phyloP scores from a whole-genome alignment of 768 basidiomycete species.

The Suillus bovinus region DNA sequence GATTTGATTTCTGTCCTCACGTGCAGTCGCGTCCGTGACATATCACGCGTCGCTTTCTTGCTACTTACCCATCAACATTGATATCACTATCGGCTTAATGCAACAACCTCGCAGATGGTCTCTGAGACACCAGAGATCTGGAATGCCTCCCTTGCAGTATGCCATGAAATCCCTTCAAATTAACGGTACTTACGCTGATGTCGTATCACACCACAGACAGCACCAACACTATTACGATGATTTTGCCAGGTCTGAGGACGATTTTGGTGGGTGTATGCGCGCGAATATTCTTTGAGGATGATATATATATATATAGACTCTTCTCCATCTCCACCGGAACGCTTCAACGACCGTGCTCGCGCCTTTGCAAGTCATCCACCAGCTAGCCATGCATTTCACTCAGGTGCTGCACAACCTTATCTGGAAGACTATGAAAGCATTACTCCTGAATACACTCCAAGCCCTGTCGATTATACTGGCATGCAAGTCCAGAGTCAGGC shows the following conservation, averaged over 20 bases:
- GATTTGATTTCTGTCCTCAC: slow-evolving; percentile 14
- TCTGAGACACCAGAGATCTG: neutral
- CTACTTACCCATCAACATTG: neutral
- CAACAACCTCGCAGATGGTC: neutral
- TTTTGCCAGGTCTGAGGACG: slow-evolving; percentile 11
- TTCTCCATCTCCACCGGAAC: slow-evolving; percentile 38
- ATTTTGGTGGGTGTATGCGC: slow-evolving; percentile 30
- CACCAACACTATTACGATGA: slow-evolving; percentile 9
- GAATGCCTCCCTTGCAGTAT: neutral
- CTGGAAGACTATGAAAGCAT: neutral
- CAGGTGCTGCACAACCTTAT: neutral
- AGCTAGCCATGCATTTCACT: neutral
- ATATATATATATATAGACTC: slow-evolving; percentile 33
- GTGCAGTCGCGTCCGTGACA: slow-evolving; percentile 30
- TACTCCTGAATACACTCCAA: neutral
- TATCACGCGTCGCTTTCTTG: slow-evolving; percentile 18
- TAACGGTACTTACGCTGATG: neutral
- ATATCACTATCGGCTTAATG: neutral
- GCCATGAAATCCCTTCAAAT: neutral
- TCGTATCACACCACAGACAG: slow-evolving; percentile 7
- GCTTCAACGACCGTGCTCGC: neutral
- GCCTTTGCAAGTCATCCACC: neutral
- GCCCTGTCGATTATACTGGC: neutral
- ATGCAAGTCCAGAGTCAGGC: neutral
- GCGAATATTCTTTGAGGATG: neutral